Conservation (phyloP, 257 asterid genomes). For the Nicotiana undulata region DNA sequence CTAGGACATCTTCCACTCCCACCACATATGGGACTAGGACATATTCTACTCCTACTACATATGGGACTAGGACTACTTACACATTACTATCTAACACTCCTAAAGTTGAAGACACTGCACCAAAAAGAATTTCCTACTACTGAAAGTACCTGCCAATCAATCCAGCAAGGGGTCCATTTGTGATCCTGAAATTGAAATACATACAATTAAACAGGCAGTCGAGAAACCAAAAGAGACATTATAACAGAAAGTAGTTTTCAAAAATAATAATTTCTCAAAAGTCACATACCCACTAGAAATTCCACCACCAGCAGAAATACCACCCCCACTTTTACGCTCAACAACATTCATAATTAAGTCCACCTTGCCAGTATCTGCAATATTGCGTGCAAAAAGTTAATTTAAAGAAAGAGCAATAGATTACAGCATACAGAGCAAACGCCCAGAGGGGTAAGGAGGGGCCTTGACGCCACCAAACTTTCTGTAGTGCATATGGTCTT, state of each 20-base stretch:
- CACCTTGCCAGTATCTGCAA: slow-evolving; percentile 73
- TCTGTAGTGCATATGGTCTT: background rate
- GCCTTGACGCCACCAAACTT: background rate
- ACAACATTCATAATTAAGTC: slow-evolving; percentile 89
- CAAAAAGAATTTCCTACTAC: background rate
- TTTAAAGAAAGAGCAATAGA: background rate
- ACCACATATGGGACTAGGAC: no score
- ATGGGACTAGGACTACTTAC: no score
- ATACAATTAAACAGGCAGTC: slow-evolving; percentile 10
- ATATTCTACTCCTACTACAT: no score
- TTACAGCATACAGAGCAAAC: background rate
- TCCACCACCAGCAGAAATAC: slow-evolving; percentile 97
- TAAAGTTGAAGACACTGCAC: background rate
- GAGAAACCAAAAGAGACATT: background rate
- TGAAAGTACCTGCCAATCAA: slow-evolving; percentile 76
- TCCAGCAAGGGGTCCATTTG: slow-evolving; percentile 97
- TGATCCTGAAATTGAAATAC: slow-evolving; percentile 53
- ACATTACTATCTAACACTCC: no score
- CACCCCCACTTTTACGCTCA: slow-evolving; percentile 88
- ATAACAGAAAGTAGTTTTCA: background rate
- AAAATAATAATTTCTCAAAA: background rate
- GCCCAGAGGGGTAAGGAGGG: background rate
- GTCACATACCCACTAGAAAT: slow-evolving; percentile 91
- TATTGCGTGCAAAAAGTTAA: slow-evolving; percentile 12
- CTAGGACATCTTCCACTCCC: no score